Evolutionary conservation across 2,329 filamentous ascomycete genomes (phyloP).

Genomic region (Aspergillaceae sp.): DNA sequence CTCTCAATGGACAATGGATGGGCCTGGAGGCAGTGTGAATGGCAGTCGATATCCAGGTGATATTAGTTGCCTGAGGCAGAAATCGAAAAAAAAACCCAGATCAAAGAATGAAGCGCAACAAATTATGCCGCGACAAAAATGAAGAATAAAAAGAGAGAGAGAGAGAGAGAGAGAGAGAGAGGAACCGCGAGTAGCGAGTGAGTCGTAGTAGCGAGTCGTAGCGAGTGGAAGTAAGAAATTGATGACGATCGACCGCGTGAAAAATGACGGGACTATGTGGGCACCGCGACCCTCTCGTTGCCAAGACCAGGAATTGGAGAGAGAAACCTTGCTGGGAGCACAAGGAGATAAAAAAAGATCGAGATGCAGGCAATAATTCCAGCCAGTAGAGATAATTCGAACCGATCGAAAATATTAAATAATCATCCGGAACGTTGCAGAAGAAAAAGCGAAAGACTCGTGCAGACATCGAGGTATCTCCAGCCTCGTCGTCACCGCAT

Average conservation of each 20-base stretch:
- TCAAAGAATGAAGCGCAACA: neutral
- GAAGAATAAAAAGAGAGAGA: too few species aligned
- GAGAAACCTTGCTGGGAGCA: neutral
- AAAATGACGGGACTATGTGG: neutral
- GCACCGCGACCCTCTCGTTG: neutral
- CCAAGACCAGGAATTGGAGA: slow-evolving; percentile 4
- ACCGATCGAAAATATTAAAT: too few species aligned
- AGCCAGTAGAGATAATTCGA: too few species aligned
- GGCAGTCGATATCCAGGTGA: neutral
- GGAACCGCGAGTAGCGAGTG: too few species aligned
- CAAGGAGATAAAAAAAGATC: neutral
- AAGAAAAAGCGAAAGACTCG: too few species aligned
- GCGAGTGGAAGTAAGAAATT: neutral
- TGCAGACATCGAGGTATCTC: neutral
- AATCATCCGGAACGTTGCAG: too few species aligned
- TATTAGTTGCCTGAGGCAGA: neutral
- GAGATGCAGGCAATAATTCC: neutral
- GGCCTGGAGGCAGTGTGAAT: neutral
- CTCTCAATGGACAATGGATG: neutral
- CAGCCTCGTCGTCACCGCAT: neutral
- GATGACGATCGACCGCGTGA: neutral
- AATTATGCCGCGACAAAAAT: too few species aligned
- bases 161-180: too few species aligned
- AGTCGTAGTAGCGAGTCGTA: too few species aligned
- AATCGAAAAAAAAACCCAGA: neutral